Base-by-base conservation (phyloP, 208 protist species). In the Trypanosomatidae sp. region DNA sequence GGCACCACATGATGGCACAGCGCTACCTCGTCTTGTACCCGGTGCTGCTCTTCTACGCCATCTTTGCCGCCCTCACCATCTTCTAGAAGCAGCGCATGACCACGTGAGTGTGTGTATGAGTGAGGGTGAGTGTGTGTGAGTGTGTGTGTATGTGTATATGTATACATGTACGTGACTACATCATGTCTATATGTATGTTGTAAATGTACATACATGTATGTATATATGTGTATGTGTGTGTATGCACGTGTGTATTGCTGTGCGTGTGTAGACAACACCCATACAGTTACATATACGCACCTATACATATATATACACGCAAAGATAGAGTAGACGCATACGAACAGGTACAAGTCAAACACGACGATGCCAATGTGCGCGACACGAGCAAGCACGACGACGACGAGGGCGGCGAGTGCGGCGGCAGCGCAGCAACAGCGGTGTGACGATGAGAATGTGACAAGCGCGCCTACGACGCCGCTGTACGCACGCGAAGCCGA, bases 21-120 rank as follows among this genome's bases (percentile, higher is more conserved):
- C 52, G 69, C 25, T 92, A 72, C 43, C 56, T 92, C 1, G 67
- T 92, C 8, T 26, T 92, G 37, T 92, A 92, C 32, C 82, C 82
- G 5, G 61, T 76, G 20, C 44, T 81, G 15, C 62, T 92, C 20
- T 92, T 92, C 48, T 92, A 92, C 63, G 61, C 76, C 13, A 63
- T 77, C 1, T 88, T 92, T 53, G 78, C 80, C 6, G 66, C 64
- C 3, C 28, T 92, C 22, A 85, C 74, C 0, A 70, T 88, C 7
- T 92, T 83, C 46, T 92, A 61, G 27, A 19, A 24, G 0, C 6
- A 19, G 33, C 18, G 1, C 18, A 23, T 35, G 30, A n/a, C n/a
- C n/a, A 15, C n/a, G n/a, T 35, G n/a, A 15, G n/a, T 35, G n/a
- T 35, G 11, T 15, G n/a, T 15, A 35, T 15, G n/a, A 35, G 11